Conservation (phyloP, 225 moss, liverwort and hornwort genomes). For the Physcomitrium patens region DNA sequence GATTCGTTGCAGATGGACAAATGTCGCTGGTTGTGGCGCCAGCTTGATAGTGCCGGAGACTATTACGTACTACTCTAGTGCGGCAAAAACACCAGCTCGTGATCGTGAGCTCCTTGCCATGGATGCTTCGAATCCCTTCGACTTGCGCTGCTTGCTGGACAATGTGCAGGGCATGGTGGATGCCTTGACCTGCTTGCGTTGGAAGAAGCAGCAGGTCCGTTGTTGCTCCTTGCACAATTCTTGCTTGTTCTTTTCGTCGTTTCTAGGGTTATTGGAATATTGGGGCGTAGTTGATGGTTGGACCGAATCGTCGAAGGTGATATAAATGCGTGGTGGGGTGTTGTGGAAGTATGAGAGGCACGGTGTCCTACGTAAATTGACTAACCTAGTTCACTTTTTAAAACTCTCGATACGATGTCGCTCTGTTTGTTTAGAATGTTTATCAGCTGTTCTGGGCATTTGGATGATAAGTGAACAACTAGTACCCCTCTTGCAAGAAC, state of each 20-base stretch:
- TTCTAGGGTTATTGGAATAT: slow-evolving; percentile 13
- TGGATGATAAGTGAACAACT: not conserved
- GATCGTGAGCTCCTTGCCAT: slow-evolving; percentile 30
- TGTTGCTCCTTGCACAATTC: not conserved
- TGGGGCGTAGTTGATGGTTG: not conserved
- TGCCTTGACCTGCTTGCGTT: slow-evolving; percentile 89
- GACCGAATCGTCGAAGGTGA: not conserved
- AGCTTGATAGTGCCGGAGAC: not conserved
- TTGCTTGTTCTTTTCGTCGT: not conserved
- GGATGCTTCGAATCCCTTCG: slow-evolving; percentile 50
- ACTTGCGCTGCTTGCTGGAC: slow-evolving; percentile 83
- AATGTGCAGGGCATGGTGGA: slow-evolving; percentile 99
- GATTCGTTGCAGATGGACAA: not conserved
- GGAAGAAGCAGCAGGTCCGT: slow-evolving; percentile 98
- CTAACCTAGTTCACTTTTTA: no score
- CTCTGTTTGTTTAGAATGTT: not conserved
- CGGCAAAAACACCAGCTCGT: not conserved
- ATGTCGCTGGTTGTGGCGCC: slow-evolving; percentile 1
- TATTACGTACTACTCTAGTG: not conserved
- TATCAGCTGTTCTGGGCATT: not conserved
- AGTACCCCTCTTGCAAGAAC: not conserved
- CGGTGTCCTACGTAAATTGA: no score
- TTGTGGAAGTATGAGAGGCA: not conserved
- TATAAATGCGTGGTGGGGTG: not conserved
- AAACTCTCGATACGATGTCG: slow-evolving; percentile 4